Base-by-base conservation (phyloP, 2,329 filamentous ascomycete species). In the Tolypocladium cylindrosporum region DNA sequence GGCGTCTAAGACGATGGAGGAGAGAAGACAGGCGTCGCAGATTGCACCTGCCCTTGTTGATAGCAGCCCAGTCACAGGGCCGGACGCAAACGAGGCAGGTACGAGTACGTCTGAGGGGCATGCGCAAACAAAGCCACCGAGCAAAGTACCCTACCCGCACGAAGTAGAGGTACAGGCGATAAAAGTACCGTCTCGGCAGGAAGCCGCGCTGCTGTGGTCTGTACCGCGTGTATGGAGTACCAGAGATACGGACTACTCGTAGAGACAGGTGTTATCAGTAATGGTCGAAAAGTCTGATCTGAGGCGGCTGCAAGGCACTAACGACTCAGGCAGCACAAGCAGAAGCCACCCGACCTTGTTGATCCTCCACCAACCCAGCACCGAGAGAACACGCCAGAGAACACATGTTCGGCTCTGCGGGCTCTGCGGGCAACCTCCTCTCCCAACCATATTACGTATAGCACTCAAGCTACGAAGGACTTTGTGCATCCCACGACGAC, bases 201-300 rank as follows among this genome's bases (percentile, higher is more conserved):
- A 21, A 10, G 27, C 45, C 48, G 31, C 48, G 31, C 48, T n/a
- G 48, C 27, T 0, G 48, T 51, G 48, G 14, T 51, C 48, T 13
- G 48, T 21, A 11, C 4, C 19, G 48, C 48, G 16, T 6, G 48
- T 36, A 52, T n/a, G 48, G 41, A n/a, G 36, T 34, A 45, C 39
- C 27, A 27, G 14, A 55, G 54, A 48, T 43, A 43, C 19, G 36
- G 54, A 13, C 31, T 34, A 34, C 31, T 6, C 5, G 50, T 13
- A 53, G 34, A n/a, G 43, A 34, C n/a, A 56, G 55, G 34, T 56
- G 42, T 56, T 56, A 56, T 56, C 55, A 48, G 55, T 19, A 40
- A 36, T 27, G 27, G 40, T 31, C 21, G 39, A 48, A 56, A 56
- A 48, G 42, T 56, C 42, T 50, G 55, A 56, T 50, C 42, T 19